Base-by-base conservation (phyloP, 305 asterid genomes). In the Fraxinus paxiana region DNA sequence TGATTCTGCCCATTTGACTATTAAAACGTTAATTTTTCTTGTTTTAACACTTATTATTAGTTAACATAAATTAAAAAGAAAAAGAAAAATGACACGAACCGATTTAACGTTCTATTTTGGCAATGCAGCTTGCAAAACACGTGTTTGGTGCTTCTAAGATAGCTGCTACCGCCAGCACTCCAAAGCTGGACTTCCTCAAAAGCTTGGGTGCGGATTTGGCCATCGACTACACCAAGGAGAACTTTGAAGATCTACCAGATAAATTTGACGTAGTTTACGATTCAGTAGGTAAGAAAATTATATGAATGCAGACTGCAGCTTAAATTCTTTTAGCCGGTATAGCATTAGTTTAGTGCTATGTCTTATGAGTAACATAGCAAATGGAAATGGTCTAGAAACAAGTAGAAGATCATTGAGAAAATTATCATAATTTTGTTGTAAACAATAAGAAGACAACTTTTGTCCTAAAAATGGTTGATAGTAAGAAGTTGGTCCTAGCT, bases 91-190 rank as follows among this genome's bases (percentile, higher is more conserved):
- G 24, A 56, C 69, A 56, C 12, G 1, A 20, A 56, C 9, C 9
- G 12, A 56, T 56, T 17, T 17, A 20, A 56, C 26, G 18, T 56
- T 70, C 20, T 0, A 30, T 48, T 22, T 43, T 75, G 74, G 59
- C 73, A 69, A 26, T 28, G 85, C 91, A 94, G 98, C 86, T 95
- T 2, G 98, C 98, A 17, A 95, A 95, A 82, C 91, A 95, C 30
- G 98, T 92, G 26, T 92, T 92, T 83, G 95, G 98, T 9, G 98
- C 98, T 79, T 95, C 98, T 12, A 91, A 88, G 85, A 89, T 93
- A 6, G 98, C 97, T 71, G 94, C 97, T 34, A 93, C 98, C 4
- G 71, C 98, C 30, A 95, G 98, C 90, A 89, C 97, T 0, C 86
- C 86, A 1, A 95, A 95, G 77, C 37, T 88, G 86, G 95, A 92